Conservation (phyloP, 345 rosid species). For the Ceriops tagal region DNA sequence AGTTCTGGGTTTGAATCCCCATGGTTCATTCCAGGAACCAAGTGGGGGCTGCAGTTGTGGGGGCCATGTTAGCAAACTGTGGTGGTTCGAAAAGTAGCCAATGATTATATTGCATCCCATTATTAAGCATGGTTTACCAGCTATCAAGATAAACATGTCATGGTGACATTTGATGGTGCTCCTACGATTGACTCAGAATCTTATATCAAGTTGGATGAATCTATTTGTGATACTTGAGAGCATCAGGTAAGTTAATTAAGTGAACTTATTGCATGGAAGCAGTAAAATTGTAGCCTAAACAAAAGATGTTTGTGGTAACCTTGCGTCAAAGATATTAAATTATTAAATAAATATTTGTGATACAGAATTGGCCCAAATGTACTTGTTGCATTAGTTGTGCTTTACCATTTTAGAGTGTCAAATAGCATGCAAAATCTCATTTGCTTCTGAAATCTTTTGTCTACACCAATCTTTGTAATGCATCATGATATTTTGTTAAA, state of each 20-base stretch:
- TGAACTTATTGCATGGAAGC: neutral
- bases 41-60: too few species aligned
- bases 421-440: neutral
- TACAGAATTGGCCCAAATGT: neutral
- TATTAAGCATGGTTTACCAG: constrained; percentile 36
- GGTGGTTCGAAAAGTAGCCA: neutral
- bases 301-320: too few species aligned
- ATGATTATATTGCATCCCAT: constrained; percentile 8
- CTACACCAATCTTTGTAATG: neutral
- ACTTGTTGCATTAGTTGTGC: neutral
- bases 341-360: too few species aligned
- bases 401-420: neutral
- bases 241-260: constrained; percentile 55
- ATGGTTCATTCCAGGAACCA: too few species aligned
- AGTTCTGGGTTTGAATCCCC: too few species aligned
- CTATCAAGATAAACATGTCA: constrained; percentile 70
- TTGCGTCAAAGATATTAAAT: too few species aligned
- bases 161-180: constrained; percentile 73
- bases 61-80: too few species aligned
- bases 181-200: constrained; percentile 84
- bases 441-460: neutral
- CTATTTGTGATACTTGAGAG: constrained; percentile 75
- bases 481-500: neutral
- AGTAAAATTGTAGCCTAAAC: neutral
- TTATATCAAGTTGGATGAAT: constrained; percentile 62